Conservation (phyloP, 1,284 basidiomycete genomes). For the Leccinum pseudoinsigne region DNA sequence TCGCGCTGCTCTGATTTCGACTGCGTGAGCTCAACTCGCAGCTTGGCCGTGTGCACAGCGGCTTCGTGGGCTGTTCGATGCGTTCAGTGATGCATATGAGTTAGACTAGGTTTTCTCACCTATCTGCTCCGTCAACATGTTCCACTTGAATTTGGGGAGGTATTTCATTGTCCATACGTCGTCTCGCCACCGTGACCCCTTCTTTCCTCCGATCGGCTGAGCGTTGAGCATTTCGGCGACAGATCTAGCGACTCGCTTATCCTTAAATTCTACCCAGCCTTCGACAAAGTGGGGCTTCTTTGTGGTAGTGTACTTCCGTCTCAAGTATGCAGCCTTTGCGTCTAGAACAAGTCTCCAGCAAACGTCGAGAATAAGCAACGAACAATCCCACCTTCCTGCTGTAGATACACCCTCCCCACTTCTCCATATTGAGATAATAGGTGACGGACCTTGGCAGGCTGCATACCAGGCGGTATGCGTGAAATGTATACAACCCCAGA, state of each 20-base stretch:
- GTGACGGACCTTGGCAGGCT: constrained; percentile 94
- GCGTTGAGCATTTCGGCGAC: constrained; percentile 97
- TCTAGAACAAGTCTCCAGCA: constrained; percentile 45
- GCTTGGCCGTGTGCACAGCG: constrained; percentile 82
- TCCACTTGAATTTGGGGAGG: constrained; percentile 97
- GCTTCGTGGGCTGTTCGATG: constrained; percentile 81
- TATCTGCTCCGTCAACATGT: constrained; percentile 98
- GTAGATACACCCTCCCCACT: constrained; percentile 84
- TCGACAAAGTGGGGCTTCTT: constrained; percentile 90
- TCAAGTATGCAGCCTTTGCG: constrained; percentile 73
- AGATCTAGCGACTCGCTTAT: constrained; percentile 88
- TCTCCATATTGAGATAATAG: constrained; percentile 86
- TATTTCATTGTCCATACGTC: constrained; percentile 99
- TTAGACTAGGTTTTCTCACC: constrained; percentile 55
- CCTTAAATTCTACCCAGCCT: constrained; percentile 98
- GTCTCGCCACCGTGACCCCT: constrained; percentile 89
- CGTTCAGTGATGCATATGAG: constrained; percentile 11
- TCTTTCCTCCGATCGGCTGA: constrained; percentile 93
- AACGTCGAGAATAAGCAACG: neutral
- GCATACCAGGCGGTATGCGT: constrained; percentile 98
- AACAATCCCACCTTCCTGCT: constrained; percentile 71
- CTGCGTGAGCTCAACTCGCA: constrained; percentile 90
- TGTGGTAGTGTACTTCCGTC: constrained; percentile 76
- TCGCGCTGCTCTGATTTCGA: constrained; percentile 89
- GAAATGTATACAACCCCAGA: constrained; percentile 95